Evolutionary conservation across 2,329 filamentous ascomycete species (phyloP).

Genomic region (Hypoxylon sp.): DNA sequence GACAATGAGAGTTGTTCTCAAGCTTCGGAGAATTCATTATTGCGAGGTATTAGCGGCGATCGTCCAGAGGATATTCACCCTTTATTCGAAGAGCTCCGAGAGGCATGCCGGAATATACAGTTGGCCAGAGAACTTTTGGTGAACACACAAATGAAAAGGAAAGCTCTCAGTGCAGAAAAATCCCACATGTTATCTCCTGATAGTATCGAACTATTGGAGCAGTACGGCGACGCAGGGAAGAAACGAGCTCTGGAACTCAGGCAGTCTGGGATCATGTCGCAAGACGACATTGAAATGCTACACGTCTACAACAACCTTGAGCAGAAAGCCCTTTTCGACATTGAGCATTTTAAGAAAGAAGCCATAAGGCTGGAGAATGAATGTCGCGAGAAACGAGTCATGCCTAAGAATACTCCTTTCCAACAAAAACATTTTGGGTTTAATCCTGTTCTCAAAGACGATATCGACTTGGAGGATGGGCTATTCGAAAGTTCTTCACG

Average conservation of each 20-base stretch:
- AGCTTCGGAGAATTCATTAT: conserved; percentile 41
- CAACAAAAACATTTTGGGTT: conserved; percentile 61
- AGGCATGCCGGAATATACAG: conserved; percentile 62
- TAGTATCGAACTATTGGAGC: conserved; percentile 46
- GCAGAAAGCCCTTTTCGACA: conserved; percentile 52
- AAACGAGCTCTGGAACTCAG: conserved; percentile 56
- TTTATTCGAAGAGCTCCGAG: conserved; percentile 61
- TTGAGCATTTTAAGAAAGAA: conserved; percentile 55
- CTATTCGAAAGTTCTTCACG: conserved; percentile 36
- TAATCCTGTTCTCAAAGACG: conserved; percentile 58
- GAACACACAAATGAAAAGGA: conserved; percentile 60
- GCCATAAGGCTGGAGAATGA: conserved; percentile 56
- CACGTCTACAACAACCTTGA: conserved; percentile 59
- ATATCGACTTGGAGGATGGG: conserved; percentile 59
- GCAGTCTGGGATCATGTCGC: conserved; percentile 52
- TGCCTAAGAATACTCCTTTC: conserved; percentile 60
- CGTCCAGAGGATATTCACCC: conserved; percentile 62
- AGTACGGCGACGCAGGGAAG: conserved; percentile 53
- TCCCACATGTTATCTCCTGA: conserved; percentile 43
- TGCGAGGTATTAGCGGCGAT: conserved; percentile 53
- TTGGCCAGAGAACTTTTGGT: conserved; percentile 63
- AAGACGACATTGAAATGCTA: conserved; percentile 62
- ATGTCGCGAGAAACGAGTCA: conserved; percentile 60
- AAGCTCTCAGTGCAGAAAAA: conserved; percentile 48
- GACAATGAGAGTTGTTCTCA: conserved; percentile 40